Evolutionary conservation across 2,329 filamentous ascomycete genomes (phyloP), one percentile per base, ranked within the genome.

Genomic region (Aspergillus neotritici): DNA sequence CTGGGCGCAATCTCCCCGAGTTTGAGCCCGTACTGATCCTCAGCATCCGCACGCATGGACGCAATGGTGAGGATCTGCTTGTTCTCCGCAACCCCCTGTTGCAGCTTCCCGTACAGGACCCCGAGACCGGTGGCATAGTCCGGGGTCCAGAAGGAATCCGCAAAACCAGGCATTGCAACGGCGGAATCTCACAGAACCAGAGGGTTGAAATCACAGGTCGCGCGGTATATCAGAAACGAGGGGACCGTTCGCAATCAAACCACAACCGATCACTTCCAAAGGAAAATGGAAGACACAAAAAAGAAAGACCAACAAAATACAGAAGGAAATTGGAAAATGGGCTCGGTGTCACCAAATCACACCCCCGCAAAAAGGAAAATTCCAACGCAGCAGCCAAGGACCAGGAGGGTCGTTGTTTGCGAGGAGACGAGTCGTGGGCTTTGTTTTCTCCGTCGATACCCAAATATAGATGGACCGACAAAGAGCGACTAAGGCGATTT

Each of bases 81-180:
- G 68, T 98, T 94, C 70, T 98, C 93, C 57, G 90, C 79, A 46
- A 94, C 86, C 49, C 93, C 93, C 69, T 98, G 93, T 68, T 97
- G 90, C 44, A 98, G 83, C 76, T 98, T 98, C 66, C 83, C 83
- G 63, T 97, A 98, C 53, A 98, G 79, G 52, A 97, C 89, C 43
- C 91, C 90, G 54, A 98, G 80, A 50, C 93, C 90, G 75, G 87
- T 89, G 65, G 91, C 91, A 77, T 97, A 97, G 78, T 98, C 93
- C 65, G 82, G 81, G 50, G 93, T 95, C 93, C 93, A 98, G 73
- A 98, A 97, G 39, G 90, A 95, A 72, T 91, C 88, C 56, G 89
- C 83, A 71, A 98, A 97, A 60, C 87, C 81, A 56, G 86, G 85
- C 86, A 91, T 91, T 65, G 68, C 81, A 61, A 55, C 45, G 36